These are phyloP conservation scores for Phoma sp. DNA, from an alignment of 2,329 filamentous ascomycete genomes.

Conservation along the genomic window DNA sequence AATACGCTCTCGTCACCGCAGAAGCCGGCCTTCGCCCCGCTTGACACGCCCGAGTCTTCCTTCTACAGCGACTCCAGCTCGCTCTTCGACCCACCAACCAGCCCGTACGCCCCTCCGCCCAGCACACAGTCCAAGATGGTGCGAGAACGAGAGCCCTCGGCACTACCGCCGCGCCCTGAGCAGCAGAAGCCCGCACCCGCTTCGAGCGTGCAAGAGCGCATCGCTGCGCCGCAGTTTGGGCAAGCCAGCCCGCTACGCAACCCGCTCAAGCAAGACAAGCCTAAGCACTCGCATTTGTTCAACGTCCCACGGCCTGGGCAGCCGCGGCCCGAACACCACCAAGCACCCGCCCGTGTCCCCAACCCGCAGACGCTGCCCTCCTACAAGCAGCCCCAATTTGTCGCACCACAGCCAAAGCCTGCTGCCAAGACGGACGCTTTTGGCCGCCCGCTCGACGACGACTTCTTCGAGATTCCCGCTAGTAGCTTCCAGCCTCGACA, in stretches of 20 bases:
- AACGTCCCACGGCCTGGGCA: slow-evolving; percentile 60
- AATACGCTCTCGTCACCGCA: slow-evolving; percentile 44
- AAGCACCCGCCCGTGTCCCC: slow-evolving; percentile 36
- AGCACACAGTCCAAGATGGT: slow-evolving; percentile 53
- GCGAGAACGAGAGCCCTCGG: slow-evolving; percentile 58
- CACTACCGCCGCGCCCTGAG: slow-evolving; percentile 39
- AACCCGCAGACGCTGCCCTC: slow-evolving; percentile 26
- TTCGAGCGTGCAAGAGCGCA: slow-evolving; percentile 43
- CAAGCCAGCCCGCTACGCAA: slow-evolving; percentile 65
- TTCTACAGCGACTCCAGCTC: slow-evolving; percentile 44
- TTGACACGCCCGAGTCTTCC: slow-evolving; percentile 8
- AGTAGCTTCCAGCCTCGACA: slow-evolving; percentile 43
- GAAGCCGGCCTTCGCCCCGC: slow-evolving; percentile 35
- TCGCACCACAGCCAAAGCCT: slow-evolving; percentile 3
- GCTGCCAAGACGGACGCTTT: slow-evolving; percentile 20
- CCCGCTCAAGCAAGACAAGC: slow-evolving; percentile 50
- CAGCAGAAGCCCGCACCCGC: slow-evolving; percentile 31
- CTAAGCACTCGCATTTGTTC: slow-evolving; percentile 53
- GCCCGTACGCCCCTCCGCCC: slow-evolving; percentile 15
- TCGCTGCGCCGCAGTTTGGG: slow-evolving; percentile 59
- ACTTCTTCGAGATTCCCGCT: slow-evolving; percentile 45
- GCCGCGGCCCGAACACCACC: slow-evolving; percentile 60
- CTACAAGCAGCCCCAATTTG: slow-evolving; percentile 4
- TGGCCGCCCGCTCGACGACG: slow-evolving; percentile 38
- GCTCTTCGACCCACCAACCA: slow-evolving; percentile 42